Conservation (phyloP, 371 early-diverging fungal genomes). For the Blakeslea trispora region DNA sequence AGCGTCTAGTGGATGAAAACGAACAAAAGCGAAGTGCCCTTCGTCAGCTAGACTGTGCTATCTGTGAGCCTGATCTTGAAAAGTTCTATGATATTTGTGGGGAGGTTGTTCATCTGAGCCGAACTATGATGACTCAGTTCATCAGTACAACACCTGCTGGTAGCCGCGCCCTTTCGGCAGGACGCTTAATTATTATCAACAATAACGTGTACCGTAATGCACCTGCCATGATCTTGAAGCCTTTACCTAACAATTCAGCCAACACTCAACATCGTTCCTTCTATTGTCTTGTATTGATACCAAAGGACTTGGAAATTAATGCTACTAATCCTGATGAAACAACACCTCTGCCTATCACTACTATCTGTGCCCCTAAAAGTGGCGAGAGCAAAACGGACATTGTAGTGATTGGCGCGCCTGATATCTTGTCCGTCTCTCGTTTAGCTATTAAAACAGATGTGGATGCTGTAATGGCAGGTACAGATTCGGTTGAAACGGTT, state of each 20-base stretch:
- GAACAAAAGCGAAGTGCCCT: slow-evolving; percentile 59
- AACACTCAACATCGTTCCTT: slow-evolving; percentile 48
- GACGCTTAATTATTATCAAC: slow-evolving; percentile 77
- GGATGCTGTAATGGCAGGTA: slow-evolving; percentile 52
- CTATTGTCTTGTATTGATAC: slow-evolving; percentile 47
- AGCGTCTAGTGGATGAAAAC: slow-evolving; percentile 61
- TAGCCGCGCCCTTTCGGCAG: slow-evolving; percentile 64
- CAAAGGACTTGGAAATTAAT: slow-evolving; percentile 28
- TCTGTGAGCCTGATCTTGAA: slow-evolving; percentile 79
- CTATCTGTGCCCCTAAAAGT: slow-evolving; percentile 51
- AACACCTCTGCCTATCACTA: slow-evolving; percentile 67
- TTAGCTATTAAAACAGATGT: slow-evolving; percentile 39
- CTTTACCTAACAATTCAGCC: slow-evolving; percentile 33
- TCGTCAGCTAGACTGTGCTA: slow-evolving; percentile 76
- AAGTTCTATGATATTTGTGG: slow-evolving; percentile 71
- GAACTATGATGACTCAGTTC: slow-evolving; percentile 59
- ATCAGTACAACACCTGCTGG: slow-evolving; percentile 64
- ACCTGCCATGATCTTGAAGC: slow-evolving; percentile 66
- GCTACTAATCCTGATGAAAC: slow-evolving; percentile 30
- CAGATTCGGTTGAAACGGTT: slow-evolving; percentile 49
- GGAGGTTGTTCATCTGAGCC: slow-evolving; percentile 57
- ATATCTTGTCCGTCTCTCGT: slow-evolving; percentile 68
- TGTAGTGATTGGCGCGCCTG: slow-evolving; percentile 59
- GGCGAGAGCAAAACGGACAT: slow-evolving; percentile 49
- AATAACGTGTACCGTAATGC: slow-evolving; percentile 67